Base-by-base conservation (phyloP, 306 rosid species). In the Clitoria ternatea region DNA sequence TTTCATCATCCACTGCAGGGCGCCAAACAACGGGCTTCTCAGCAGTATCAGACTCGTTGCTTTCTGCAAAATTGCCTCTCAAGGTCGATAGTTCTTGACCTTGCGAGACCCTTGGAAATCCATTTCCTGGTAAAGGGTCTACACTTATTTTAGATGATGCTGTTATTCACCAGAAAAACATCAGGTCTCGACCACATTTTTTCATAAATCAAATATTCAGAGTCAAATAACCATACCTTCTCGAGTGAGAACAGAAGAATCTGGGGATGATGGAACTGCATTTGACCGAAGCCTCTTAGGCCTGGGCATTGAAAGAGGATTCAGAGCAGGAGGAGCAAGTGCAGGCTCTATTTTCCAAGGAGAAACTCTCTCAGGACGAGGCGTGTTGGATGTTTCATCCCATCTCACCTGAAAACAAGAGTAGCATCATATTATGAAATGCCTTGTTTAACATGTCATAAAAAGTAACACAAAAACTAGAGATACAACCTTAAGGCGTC, bases 281-380 rank as follows among this genome's bases (percentile, higher is more conserved):
- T 74, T 86, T 60, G 84, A 15, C 3, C 98, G 86, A 57, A 90
- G 87, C 80, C 98, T 85, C 68, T 92, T 92, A 5, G 92, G 77
- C 70, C 94, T 74, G 44, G 94, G 76, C 80, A 87, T 84, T 10
- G 95, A 88, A 76, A 84, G 89, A 55, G 96, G 90, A 79, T 84
- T 89, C 61, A 89, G 48, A 49, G 89, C 89, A 7, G 92, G 87
- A 72, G 96, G 96, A 83, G 98, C 89, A 70, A 86, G 88, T 42
- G 98, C 94, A 19, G 98, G 94, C 80, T 89, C 98, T 69, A 92
- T 79, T 84, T 92, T 92, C 98, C 98, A 92, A n/a, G 96, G 92
- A 19, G 96, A 89, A 53, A 92, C 96, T 77, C 86, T 87, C 47
- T 92, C 96, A 1, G 98, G 98, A 22, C 95, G 98, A 44, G 94